These are phyloP conservation scores for Beauveria scarabaeidicola DNA, from an alignment of 2,329 filamentous ascomycete genomes.

Conservation along the genomic window DNA sequence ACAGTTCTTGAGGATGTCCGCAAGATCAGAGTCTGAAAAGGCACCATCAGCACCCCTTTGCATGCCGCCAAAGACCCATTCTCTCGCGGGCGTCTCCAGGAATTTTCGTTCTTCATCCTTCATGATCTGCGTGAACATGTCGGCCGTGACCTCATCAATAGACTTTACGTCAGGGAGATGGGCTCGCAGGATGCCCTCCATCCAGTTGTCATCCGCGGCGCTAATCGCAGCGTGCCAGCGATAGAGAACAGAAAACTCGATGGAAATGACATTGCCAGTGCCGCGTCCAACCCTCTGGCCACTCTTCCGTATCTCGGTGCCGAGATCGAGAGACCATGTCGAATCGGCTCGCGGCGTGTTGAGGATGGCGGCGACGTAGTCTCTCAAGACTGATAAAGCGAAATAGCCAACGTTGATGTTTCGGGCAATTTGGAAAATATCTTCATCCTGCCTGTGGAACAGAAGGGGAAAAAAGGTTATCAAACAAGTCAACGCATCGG, in stretches of 20 bases:
- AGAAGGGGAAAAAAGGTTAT: no score
- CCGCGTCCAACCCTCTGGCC: not conserved
- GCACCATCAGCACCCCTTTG: not conserved
- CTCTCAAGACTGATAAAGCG: constrained; percentile 42
- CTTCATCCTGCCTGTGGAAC: constrained; percentile 18
- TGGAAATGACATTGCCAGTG: not conserved
- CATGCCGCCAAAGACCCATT: not conserved
- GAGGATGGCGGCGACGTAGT: constrained; percentile 45
- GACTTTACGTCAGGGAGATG: not conserved
- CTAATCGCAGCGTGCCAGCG: not conserved
- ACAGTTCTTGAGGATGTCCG: not conserved
- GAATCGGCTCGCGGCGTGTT: constrained; percentile 26
- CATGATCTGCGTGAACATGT: not conserved
- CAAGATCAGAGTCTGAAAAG: not conserved
- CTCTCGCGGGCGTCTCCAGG: not conserved
- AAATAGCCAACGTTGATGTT: constrained; percentile 44
- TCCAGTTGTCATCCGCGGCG: not conserved
- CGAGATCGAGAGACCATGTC: constrained; percentile 22
- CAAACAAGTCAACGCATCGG: no score
- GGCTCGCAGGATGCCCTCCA: not conserved
- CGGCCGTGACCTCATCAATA: not conserved
- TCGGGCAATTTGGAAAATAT: constrained; percentile 32
- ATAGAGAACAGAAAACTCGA: not conserved
- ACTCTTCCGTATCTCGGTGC: not conserved
- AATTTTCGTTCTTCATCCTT: not conserved